Evolutionary conservation across 2,329 filamentous ascomycete genomes (phyloP), one percentile per base, ranked within the genome.

Genomic region (Aspergillus sp.): DNA sequence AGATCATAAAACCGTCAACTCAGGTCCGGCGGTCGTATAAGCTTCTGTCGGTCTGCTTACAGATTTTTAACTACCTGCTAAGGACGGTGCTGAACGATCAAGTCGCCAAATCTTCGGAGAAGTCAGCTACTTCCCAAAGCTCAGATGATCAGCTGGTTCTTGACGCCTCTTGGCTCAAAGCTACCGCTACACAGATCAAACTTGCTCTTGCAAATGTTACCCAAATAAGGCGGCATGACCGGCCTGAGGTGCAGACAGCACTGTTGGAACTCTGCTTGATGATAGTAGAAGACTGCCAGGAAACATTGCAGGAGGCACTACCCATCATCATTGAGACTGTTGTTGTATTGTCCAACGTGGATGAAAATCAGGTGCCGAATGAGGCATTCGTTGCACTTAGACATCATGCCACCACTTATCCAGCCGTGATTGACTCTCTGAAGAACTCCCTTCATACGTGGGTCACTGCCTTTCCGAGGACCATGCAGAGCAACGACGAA

Each of bases 401-500:
- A 27, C 83, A 88, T 62, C 78, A 96, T 25, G 79, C 88, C 5
- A 82, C 78, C 41, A 85, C 88, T 10, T 87, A 92, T 66, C 77
- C 83, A 1, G 79, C 84, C 52, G 81, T 93, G 2, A 78, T 83
- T 3, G 86, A 90, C 21, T 78, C 85, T 2, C 79, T 94, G 25
- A 90, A 91, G 67, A 84, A 83, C 27, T 89, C 86, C 0, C 82
- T 96, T 0, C 90, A 94, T 73, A 88, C 87, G 55, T 97, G 93
- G 92, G 84, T 93, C 23, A 86, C 86, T 2, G 88, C 91, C 42
- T 83, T 99, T 17, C 89, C 94, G 5, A 85, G 92, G 15, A 77
- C 91, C 13, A 93, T 97, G 87, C 91, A 94, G 72, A 86, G 88
- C 8, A 89, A 88, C 66, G 92, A 98, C 68, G 92, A 96, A 66